Conservation (phyloP, 768 basidiomycete genomes). For the Boletellus emodensis region DNA sequence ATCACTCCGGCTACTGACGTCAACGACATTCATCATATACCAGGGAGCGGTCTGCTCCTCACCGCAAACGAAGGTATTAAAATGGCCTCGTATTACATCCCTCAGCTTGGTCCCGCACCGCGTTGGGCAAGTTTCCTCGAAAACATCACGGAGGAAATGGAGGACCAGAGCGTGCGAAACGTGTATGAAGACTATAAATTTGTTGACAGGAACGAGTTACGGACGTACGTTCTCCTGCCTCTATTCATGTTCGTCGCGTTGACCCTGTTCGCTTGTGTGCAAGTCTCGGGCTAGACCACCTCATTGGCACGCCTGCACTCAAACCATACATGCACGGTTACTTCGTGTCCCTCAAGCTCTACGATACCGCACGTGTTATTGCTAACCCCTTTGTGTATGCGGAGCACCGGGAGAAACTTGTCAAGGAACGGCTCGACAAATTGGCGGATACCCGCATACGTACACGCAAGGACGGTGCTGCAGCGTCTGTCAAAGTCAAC, state of each 20-base stretch:
- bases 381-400: slow-evolving; percentile 95
- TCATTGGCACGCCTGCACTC: slow-evolving; percentile 90
- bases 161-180: slow-evolving; percentile 73
- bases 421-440: slow-evolving; percentile 88
- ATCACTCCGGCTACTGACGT: slow-evolving; percentile 88
- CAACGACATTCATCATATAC: slow-evolving; percentile 87
- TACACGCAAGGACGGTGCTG: slow-evolving; percentile 53
- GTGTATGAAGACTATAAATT: slow-evolving; percentile 98
- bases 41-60: slow-evolving; percentile 84
- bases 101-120: slow-evolving; percentile 94
- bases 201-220: slow-evolving; percentile 81
- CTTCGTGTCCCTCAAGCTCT: slow-evolving; percentile 93
- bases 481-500: slow-evolving; percentile 44
- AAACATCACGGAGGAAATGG: slow-evolving; percentile 98
- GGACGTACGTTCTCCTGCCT: slow-evolving; percentile 54
- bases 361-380: slow-evolving; percentile 92
- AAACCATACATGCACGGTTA: slow-evolving; percentile 99
- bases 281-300: slow-evolving; percentile 91
- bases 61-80: slow-evolving; percentile 96
- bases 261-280: slow-evolving; percentile 3
- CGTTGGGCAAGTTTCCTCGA: slow-evolving; percentile 98
- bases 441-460: slow-evolving; percentile 92
- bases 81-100: slow-evolving; percentile 92
- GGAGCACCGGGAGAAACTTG: slow-evolving; percentile 86
- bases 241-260: neutral